Evolutionary conservation across 208 protist genomes (phyloP).

Genomic region (Leishmania lainsoni): DNA sequence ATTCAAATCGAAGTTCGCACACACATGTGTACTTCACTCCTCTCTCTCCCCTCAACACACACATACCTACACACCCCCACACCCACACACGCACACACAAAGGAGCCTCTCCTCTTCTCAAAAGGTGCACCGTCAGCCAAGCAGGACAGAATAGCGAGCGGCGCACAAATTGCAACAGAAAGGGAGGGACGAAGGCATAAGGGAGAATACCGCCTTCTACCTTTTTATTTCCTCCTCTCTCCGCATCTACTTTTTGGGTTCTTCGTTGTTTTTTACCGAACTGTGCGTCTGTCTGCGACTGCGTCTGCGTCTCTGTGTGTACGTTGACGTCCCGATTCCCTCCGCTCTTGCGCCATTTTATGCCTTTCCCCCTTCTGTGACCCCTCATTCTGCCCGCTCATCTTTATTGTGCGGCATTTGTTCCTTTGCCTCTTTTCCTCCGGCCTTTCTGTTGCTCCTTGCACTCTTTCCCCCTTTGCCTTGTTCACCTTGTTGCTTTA

Average conservation of each 20-base stretch:
- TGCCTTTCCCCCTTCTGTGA: not conserved
- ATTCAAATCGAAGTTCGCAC: not conserved
- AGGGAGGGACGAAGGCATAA: not conserved
- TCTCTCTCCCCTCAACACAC: not conserved
- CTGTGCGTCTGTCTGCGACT: not conserved
- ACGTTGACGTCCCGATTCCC: not conserved
- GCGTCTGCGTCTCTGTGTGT: not conserved
- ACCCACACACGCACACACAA: not conserved
- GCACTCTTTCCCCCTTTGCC: not conserved
- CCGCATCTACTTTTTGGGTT: not conserved
- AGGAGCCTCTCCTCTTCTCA: not conserved
- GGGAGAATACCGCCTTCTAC: not conserved
- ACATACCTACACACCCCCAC: not conserved
- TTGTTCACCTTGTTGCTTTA: not conserved
- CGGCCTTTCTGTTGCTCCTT: not conserved
- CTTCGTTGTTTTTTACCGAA: conserved; percentile 6
- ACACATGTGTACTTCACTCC: not conserved
- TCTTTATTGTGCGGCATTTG: not conserved
- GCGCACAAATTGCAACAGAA: not conserved
- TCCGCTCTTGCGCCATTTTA: not conserved
- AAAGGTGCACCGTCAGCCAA: not conserved
- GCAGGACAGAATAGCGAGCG: not conserved
- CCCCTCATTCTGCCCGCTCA: not conserved
- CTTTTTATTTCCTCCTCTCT: not conserved
- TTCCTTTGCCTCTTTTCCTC: not conserved